Evolutionary conservation across 306 rosid species (phyloP), one percentile per base, ranked within the genome.

Genomic region (Cucurbita moschata): DNA sequence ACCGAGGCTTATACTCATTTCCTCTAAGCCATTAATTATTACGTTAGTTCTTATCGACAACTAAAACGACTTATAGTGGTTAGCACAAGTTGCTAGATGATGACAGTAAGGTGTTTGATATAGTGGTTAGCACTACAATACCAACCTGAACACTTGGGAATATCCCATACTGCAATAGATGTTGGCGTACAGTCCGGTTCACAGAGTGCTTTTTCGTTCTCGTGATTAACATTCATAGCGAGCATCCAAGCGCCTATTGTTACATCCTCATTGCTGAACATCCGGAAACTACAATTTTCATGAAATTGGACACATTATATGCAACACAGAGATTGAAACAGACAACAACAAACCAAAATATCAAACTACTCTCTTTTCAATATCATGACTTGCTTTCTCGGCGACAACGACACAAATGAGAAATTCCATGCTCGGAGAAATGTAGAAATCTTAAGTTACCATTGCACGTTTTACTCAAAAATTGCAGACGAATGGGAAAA

Each of bases 161-260:
- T 89, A 82, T 95, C 99, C 99, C 97, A 95, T 59, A 95, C 97
- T 18, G 99, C 97, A 7, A 95, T 81, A 46, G 96, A 95, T 75
- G 92, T 76, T 14, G 91, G 54, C 4, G 97, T 85, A 78, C 99
- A 95, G 9, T 77, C 83, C 54, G 82, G 42, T 58, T 82, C 80
- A 76, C 99, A 91, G 21, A 95, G 80, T 72, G 88, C 90, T 51
- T 81, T 86, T 76, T 82, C 78, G 74, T 91, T 88, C 84, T 95
- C 99, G 73, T 95, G 93, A 49, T 89, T 82, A 77, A 95, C 99
- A 83, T 95, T 95, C 99, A 95, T 95, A 60, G 99, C 96, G 26
- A 91, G 97, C 99, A 95, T 95, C 99, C 96, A 95, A 59, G 96
- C 92, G 64, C 97, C 99, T 79, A 95, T 88, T 26, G 99, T 95